Conservation (phyloP, 1,284 basidiomycete species). For the Apiotrichum akiyoshidainum region DNA sequence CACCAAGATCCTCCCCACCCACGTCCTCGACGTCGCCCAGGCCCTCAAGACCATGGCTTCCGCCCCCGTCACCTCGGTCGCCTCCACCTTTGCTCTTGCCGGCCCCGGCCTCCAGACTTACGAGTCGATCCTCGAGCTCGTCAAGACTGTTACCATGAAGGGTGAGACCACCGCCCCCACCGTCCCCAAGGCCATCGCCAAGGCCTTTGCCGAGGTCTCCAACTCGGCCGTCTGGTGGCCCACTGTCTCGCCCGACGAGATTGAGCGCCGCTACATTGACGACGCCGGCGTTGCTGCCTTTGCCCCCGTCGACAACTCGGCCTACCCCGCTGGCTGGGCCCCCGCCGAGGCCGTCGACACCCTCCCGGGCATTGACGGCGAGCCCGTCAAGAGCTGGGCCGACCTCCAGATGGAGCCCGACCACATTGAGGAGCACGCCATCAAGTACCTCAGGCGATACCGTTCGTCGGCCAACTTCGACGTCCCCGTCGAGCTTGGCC, state of each 20-base stretch:
- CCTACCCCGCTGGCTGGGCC: constrained; percentile 47
- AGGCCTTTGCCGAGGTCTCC: constrained; percentile 62
- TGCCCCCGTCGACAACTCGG: constrained; percentile 54
- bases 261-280: constrained; percentile 80
- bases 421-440: constrained; percentile 83
- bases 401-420: constrained; percentile 65
- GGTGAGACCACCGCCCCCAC: constrained; percentile 64
- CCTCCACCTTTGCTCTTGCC: constrained; percentile 72
- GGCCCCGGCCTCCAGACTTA: constrained; percentile 85
- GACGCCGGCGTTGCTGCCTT: constrained; percentile 62
- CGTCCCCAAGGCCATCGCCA: constrained; percentile 73
- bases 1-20: constrained; percentile 84
- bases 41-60: constrained; percentile 77
- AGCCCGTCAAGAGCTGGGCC: constrained; percentile 53
- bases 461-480: constrained; percentile 61
- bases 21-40: constrained; percentile 92
- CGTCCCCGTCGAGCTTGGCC: constrained; percentile 50
- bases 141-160: constrained; percentile 75
- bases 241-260: constrained; percentile 83
- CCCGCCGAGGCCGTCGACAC: constrained; percentile 54
- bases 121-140: constrained; percentile 78
- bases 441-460: constrained; percentile 86
- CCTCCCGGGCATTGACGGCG: constrained; percentile 47
- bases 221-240: constrained; percentile 88
- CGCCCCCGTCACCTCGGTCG: constrained; percentile 60